phyloP scores from a whole-genome alignment of 2,329 filamentous ascomycete genomes.

The Metarhizium anisopliae region DNA sequence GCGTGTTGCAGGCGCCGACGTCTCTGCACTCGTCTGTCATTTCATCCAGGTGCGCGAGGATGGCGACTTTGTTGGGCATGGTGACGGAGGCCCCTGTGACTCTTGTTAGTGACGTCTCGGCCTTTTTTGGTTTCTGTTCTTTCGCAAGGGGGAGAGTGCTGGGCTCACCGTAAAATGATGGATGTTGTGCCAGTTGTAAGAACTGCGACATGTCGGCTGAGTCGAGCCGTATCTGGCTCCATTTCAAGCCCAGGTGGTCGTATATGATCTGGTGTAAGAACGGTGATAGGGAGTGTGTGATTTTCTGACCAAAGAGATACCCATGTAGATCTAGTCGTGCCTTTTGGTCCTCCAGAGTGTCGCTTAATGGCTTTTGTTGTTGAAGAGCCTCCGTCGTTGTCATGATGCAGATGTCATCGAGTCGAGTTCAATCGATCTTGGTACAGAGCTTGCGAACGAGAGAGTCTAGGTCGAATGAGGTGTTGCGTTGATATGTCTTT shows the following conservation, averaged over 20 bases:
- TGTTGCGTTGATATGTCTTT: too few relatives aligned
- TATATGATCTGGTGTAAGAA: constrained; percentile 46
- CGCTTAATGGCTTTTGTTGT: not conserved
- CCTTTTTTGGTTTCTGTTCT: not conserved
- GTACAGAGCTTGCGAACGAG: too few relatives aligned
- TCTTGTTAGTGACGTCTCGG: not conserved
- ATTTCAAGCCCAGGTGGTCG: constrained; percentile 37
- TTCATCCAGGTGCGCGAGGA: constrained; percentile 64
- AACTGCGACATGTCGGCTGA: constrained; percentile 40
- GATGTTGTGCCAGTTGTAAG: constrained; percentile 42
- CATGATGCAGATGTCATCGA: not conserved
- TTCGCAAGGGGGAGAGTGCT: too few relatives aligned
- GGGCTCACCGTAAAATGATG: constrained; percentile 50
- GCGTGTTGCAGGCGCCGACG: constrained; percentile 72
- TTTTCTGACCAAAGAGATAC: constrained; percentile 49
- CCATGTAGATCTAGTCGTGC: constrained; percentile 33
- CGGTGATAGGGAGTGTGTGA: constrained; percentile 46
- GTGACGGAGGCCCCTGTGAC: constrained; percentile 58
- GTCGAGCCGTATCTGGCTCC: constrained; percentile 44
- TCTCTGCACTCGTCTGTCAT: constrained; percentile 63
- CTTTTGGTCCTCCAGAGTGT: constrained; percentile 6
- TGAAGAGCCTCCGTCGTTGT: not conserved
- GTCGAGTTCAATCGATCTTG: too few relatives aligned
- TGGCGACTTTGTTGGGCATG: constrained; percentile 77
- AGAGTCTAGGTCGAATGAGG: too few relatives aligned